Percentiles rank a stretch among this genome's conserved stretches.
Conservation (phyloP, 345 rosid genomes). For the Eucalyptus sp. region DNA sequence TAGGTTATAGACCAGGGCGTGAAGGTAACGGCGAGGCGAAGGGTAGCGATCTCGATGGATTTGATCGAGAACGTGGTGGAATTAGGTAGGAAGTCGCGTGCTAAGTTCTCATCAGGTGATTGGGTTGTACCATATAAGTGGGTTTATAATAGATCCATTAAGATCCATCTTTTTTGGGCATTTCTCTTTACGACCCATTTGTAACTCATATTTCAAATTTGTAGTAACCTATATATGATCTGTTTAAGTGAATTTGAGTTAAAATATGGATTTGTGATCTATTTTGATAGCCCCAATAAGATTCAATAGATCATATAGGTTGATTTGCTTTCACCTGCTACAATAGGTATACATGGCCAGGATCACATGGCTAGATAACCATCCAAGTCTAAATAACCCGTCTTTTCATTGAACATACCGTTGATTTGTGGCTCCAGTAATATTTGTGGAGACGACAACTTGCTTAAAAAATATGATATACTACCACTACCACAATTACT, state of each 20-base stretch:
- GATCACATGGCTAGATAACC: neutral
- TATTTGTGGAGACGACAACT: neutral
- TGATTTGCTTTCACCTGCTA: neutral
- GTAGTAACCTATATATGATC: neutral
- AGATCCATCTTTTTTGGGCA: neutral
- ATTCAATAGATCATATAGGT: neutral
- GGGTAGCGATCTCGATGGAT: too few relatives aligned
- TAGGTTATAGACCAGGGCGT: neutral
- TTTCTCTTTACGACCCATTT: too few relatives aligned
- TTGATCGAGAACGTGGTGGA: too few relatives aligned
- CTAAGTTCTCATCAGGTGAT: too few relatives aligned
- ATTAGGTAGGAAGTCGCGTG: too few relatives aligned
- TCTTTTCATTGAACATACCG: neutral
- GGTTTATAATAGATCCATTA: neutral
- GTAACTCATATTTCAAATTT: neutral
- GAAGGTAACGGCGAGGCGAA: neutral
- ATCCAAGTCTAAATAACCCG: neutral
- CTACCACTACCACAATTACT: neutral
- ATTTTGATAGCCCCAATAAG: neutral
- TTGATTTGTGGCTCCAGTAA: neutral
- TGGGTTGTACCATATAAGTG: too few relatives aligned
- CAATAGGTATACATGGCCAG: neutral
- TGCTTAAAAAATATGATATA: neutral
- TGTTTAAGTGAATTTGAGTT: too few relatives aligned
- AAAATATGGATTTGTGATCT: neutral